Evolutionary conservation across 169 alveolate species (phyloP).

Genomic region (Toxoplasma gondii): DNA sequence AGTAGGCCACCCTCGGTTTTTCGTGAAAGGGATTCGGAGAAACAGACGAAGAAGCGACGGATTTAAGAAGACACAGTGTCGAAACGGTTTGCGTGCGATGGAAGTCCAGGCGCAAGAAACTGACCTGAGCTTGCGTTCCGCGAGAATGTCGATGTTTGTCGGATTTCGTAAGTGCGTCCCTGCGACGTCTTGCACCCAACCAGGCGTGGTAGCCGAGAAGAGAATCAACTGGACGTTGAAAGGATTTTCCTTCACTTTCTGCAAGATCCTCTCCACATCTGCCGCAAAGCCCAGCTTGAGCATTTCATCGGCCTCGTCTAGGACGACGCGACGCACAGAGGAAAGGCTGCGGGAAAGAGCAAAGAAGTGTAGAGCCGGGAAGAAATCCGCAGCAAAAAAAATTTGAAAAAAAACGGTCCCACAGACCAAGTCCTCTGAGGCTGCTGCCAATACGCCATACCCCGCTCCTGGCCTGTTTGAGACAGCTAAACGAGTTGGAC

Average conservation of each 20-base stretch:
- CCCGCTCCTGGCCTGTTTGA: too few species aligned
- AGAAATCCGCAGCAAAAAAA: neutral
- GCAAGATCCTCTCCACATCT: slow-evolving; percentile 50
- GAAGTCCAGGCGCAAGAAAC: neutral
- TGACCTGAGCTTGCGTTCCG: slow-evolving; percentile 36
- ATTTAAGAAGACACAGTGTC: too few species aligned
- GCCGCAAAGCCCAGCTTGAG: slow-evolving; percentile 65
- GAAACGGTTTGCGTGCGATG: too few species aligned
- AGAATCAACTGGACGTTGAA: slow-evolving; percentile 36
- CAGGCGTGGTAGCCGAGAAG: slow-evolving; percentile 67
- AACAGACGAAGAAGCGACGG: too few species aligned
- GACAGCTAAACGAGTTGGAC: too few species aligned
- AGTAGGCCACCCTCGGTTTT: too few species aligned
- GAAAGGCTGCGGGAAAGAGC: slow-evolving; percentile 33
- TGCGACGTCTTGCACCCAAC: slow-evolving; percentile 54
- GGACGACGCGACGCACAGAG: slow-evolving; percentile 52
- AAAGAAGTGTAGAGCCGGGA: too few species aligned
- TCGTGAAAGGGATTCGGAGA: too few species aligned
- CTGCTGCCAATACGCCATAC: too few species aligned
- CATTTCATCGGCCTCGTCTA: slow-evolving; percentile 71
- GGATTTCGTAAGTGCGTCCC: slow-evolving; percentile 29
- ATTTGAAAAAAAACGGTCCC: neutral
- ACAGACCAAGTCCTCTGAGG: too few species aligned
- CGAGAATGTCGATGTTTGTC: slow-evolving; percentile 35
- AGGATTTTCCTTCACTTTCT: neutral